Conservation (phyloP, 2,329 filamentous ascomycete genomes). For the Cryphonectria naterciae region DNA sequence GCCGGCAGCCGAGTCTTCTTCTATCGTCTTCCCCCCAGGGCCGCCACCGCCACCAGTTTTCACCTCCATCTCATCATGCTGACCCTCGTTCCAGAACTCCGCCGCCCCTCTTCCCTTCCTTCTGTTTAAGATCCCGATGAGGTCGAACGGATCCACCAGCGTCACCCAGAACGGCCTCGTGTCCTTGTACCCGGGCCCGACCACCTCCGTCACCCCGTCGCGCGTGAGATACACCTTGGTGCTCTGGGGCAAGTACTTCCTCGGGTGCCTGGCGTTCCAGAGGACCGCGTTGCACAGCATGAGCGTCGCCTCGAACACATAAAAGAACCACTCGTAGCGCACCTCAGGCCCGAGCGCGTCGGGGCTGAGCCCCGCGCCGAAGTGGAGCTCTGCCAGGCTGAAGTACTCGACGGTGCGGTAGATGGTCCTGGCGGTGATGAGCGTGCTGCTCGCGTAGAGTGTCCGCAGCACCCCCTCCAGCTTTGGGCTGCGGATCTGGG, state of each 20-base stretch:
- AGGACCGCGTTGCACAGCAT: slow-evolving; percentile 46
- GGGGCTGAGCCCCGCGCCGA: slow-evolving; percentile 36
- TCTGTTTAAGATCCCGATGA: slow-evolving; percentile 30
- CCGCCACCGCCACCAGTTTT: background rate
- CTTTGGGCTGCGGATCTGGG: slow-evolving; percentile 26
- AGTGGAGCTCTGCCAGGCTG: slow-evolving; percentile 39
- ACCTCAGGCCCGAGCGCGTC: slow-evolving; percentile 40
- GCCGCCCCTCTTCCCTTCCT: slow-evolving; percentile 31
- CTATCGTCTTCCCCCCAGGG: background rate
- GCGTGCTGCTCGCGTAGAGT: slow-evolving; percentile 47
- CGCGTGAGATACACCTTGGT: slow-evolving; percentile 43
- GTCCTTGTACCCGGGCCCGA: slow-evolving; percentile 39
- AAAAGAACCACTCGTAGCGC: slow-evolving; percentile 51
- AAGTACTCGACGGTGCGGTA: slow-evolving; percentile 56
- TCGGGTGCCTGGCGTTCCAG: slow-evolving; percentile 45
- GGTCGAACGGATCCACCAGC: slow-evolving; percentile 39
- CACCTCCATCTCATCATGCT: slow-evolving; percentile 4
- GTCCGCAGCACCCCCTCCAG: slow-evolving; percentile 39
- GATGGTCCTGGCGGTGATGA: slow-evolving; percentile 54
- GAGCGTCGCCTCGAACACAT: slow-evolving; percentile 47
- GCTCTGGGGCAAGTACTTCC: slow-evolving; percentile 43
- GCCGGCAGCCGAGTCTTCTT: background rate
- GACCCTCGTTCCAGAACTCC: slow-evolving; percentile 34
- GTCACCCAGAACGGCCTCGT: slow-evolving; percentile 33
- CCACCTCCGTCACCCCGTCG: slow-evolving; percentile 43